Evolutionary conservation across 371 early-diverging fungal genomes (phyloP).

Genomic region (Mucor saturninus): DNA sequence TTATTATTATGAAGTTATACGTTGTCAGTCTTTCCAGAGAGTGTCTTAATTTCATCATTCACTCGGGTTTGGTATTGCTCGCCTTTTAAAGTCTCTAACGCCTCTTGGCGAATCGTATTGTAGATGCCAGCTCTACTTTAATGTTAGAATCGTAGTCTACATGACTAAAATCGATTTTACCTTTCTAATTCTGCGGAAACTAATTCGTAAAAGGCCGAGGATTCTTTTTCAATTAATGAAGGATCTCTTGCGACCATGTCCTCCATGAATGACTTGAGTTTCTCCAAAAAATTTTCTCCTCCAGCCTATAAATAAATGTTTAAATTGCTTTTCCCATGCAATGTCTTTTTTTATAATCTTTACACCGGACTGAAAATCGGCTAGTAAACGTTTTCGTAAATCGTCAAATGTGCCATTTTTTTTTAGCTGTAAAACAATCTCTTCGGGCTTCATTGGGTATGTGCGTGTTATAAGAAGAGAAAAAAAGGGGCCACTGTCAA

Average conservation of each 20-base stretch:
- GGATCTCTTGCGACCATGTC: constrained; percentile 37
- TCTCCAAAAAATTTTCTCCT: constrained; percentile 34
- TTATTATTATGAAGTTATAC: not conserved
- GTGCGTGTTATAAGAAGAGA: not conserved
- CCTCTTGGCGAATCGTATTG: constrained; percentile 27
- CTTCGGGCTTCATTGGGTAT: constrained; percentile 44
- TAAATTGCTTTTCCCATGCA: too few species aligned
- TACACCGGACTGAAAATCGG: constrained; percentile 43
- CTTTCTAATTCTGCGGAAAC: constrained; percentile 40
- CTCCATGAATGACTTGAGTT: constrained; percentile 38
- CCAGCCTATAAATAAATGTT: constrained; percentile 17
- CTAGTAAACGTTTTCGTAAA: constrained; percentile 39
- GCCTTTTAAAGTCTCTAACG: constrained; percentile 26
- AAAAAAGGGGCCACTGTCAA: too few species aligned
- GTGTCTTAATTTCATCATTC: constrained; percentile 27
- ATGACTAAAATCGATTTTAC: constrained; percentile 18
- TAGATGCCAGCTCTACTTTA: constrained; percentile 32
- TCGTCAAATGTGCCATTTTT: constrained; percentile 50
- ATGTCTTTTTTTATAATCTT: too few species aligned
- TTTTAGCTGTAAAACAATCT: constrained; percentile 46
- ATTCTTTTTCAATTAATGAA: constrained; percentile 37
- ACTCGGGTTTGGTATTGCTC: constrained; percentile 36
- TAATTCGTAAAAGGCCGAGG: constrained; percentile 28
- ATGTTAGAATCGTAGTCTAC: not conserved
- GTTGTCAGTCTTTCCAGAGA: constrained; percentile 11